Conservation (phyloP, 2,329 filamentous ascomycete genomes). For the Blastomyces silverae region DNA sequence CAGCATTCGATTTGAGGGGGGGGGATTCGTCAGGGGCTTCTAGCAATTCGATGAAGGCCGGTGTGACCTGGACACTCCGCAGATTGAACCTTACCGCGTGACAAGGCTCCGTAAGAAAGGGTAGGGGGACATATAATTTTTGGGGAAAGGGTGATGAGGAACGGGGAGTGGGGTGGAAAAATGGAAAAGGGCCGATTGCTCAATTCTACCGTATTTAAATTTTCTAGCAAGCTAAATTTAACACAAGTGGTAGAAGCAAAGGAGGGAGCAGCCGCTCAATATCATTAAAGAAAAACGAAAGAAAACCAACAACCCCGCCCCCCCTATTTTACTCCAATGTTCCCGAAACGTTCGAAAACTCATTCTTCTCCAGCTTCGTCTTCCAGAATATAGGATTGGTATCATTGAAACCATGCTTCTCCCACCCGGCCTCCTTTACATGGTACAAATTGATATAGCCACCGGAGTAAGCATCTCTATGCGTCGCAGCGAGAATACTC, state of each 20-base stretch:
- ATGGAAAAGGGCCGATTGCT: not conserved
- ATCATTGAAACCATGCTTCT: conserved; percentile 96
- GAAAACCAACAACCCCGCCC: not conserved
- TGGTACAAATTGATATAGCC: conserved; percentile 99
- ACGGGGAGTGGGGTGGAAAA: no score
- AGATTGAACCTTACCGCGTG: no score
- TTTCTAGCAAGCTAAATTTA: conserved; percentile 11
- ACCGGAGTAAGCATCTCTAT: conserved; percentile 97
- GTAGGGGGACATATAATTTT: no score
- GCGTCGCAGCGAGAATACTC: conserved; percentile 91
- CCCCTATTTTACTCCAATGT: conserved; percentile 45
- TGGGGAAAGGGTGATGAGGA: no score
- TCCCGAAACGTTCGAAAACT: conserved; percentile 93
- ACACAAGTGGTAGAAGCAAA: conserved; percentile 4
- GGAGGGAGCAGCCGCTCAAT: not conserved
- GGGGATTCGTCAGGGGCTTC: no score
- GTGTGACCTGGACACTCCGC: no score
- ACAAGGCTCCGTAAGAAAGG: no score
- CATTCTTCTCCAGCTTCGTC: conserved; percentile 96
- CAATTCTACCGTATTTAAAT: conserved; percentile 1
- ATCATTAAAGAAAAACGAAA: not conserved
- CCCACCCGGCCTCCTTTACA: conserved; percentile 98
- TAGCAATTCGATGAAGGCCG: no score
- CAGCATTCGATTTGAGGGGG: no score
- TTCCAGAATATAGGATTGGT: conserved; percentile 99